A percentile compares a stretch with the other conserved stretches of the same genome.
Conservation (phyloP, 2,329 filamentous ascomycete species). For the Cercospora zeae-maydis region DNA sequence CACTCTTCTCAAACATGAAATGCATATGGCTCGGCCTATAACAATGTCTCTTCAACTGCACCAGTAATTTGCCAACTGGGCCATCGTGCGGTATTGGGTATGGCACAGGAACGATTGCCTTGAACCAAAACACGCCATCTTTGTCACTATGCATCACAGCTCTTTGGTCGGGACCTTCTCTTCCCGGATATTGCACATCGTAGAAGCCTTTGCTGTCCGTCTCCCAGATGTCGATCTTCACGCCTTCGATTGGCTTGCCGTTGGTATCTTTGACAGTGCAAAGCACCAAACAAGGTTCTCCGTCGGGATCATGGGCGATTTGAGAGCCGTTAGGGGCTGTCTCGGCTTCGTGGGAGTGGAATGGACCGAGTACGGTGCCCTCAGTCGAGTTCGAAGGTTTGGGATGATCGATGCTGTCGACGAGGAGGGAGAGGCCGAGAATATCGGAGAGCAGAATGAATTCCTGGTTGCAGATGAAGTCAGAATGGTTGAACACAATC, state of each 20-base stretch:
- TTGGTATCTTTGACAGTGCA: slow-evolving; percentile 65
- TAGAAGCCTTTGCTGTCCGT: slow-evolving; percentile 77
- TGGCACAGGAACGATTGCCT: slow-evolving; percentile 75
- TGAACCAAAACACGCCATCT: slow-evolving; percentile 78
- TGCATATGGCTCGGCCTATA: slow-evolving; percentile 78
- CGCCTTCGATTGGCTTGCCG: slow-evolving; percentile 60
- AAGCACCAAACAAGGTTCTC: slow-evolving; percentile 67
- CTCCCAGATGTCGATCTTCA: slow-evolving; percentile 81
- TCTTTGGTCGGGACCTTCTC: slow-evolving; percentile 64
- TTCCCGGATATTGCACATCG: slow-evolving; percentile 70
- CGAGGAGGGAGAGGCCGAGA: slow-evolving; percentile 72
- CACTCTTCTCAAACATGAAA: slow-evolving; percentile 81
- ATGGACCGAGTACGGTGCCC: slow-evolving; percentile 76
- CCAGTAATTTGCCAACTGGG: slow-evolving; percentile 71
- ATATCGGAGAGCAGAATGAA: slow-evolving; percentile 80
- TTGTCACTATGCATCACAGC: slow-evolving; percentile 67
- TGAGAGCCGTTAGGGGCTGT: slow-evolving; percentile 52
- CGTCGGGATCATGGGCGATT: slow-evolving; percentile 67
- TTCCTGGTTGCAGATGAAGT: slow-evolving; percentile 31
- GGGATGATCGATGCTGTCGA: slow-evolving; percentile 80
- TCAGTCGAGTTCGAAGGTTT: slow-evolving; percentile 69
- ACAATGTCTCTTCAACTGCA: slow-evolving; percentile 65
- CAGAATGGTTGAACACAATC: background rate
- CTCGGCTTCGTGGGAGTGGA: slow-evolving; percentile 76
- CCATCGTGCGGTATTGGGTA: slow-evolving; percentile 84